Base-by-base conservation (phyloP, 306 rosid genomes). In the Rubus idaeus region DNA sequence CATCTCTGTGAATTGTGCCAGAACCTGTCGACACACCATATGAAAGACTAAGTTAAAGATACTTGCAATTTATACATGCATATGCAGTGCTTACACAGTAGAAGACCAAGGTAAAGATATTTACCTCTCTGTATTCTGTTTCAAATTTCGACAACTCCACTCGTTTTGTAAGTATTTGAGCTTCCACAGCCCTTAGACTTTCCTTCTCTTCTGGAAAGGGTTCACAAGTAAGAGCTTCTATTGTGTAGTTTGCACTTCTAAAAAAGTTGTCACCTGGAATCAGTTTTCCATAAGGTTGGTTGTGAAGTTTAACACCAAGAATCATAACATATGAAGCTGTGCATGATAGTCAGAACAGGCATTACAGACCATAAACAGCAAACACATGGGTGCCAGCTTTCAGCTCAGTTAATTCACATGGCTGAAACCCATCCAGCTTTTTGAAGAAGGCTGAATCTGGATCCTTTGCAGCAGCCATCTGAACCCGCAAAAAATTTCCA, bases 221-320 rank as follows among this genome's bases (percentile, higher is more conserved):
- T 40, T 89, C 90, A 39, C 97, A 96, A 87, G 91, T 87, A 17
- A 96, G 82, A 58, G 88, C 93, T 84, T 96, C 99, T 70, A 96
- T 88, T 3, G 94, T 90, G 89, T 96, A 96, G 87, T 84, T 93
- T 73, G 91, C 99, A 83, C 98, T 93, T 87, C 86, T 96, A 68
- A 96, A 96, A 82, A 96, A 96, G 79, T 96, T 96, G 94, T 96
- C 99, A 61, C 99, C 99, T 96, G 79, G 63, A 88, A 74, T 75
- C 78, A 39, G 68, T 79, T 75, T 61, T 51, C 58, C 56, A 77
- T 42, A 35, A 79, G 63, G 67, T 5, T 8, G 68, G 23, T 41
- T 17, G 74, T 39, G 75, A 62, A 81, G 51, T 68, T 60, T 44
- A 57, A 56, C 6, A 75, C 37, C 73, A 78, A 83, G 62, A 78